These are phyloP conservation scores for Neodidymelliopsis sp. DNA, from an alignment of 2,329 filamentous ascomycete genomes.

Conservation along the genomic window DNA sequence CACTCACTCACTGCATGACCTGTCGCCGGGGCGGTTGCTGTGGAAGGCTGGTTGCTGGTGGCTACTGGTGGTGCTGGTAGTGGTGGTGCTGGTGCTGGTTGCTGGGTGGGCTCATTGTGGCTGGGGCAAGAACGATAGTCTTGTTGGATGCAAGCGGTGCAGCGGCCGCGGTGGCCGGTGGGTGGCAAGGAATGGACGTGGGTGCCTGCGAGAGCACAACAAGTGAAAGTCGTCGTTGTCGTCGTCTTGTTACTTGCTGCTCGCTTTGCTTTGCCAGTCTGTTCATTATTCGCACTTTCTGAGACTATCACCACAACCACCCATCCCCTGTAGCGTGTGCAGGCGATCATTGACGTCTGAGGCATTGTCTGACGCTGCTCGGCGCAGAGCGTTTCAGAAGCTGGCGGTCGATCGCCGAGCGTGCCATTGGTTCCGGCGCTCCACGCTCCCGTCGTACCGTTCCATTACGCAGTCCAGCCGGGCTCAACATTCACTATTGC, in stretches of 20 bases:
- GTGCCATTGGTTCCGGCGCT: constrained; percentile 5
- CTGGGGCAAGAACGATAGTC: constrained; percentile 7
- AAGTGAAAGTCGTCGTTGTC: not conserved
- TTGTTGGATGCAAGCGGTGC: constrained; percentile 8
- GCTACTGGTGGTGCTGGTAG: too few relatives aligned
- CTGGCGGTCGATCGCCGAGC: constrained; percentile 5
- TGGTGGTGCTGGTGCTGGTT: constrained; percentile 1
- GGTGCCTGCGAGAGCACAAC: constrained; percentile 1
- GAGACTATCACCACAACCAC: too few relatives aligned
- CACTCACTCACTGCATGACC: too few relatives aligned
- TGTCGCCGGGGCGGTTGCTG: too few relatives aligned
- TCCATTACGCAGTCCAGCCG: constrained; percentile 14
- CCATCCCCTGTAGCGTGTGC: too few relatives aligned
- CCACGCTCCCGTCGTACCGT: constrained; percentile 7
- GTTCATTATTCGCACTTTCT: too few relatives aligned
- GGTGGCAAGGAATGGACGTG: constrained; percentile 4
- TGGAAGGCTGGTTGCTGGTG: too few relatives aligned
- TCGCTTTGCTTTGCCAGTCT: not conserved
- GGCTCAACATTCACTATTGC: constrained; percentile 17
- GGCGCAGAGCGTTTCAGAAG: constrained; percentile 14
- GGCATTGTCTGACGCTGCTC: not conserved
- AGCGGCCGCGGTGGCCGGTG: not conserved
- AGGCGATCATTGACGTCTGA: constrained; percentile 7
- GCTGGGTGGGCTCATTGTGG: not conserved
- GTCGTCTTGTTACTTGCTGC: not conserved